Base-by-base conservation (phyloP, 116 monocot species). In the Phalaenopsis hybrid region DNA sequence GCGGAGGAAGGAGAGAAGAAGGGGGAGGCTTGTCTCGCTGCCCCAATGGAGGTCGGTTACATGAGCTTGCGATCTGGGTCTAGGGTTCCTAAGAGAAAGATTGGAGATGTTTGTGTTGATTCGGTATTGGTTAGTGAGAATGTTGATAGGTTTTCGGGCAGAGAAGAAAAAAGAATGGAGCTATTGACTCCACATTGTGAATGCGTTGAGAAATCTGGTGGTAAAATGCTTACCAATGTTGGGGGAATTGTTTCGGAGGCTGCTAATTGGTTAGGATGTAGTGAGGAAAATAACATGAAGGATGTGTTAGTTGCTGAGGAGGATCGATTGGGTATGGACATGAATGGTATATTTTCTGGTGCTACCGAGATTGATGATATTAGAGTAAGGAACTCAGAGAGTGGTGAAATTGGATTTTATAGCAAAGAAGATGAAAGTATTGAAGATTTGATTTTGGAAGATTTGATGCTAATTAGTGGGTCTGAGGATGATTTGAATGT, bases 1-100 rank as follows among this genome's bases (percentile, higher is more conserved):
- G 37, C 37, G 21, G 49, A 49, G 50, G 20, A 8, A 23, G 75
- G 21, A n/a, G 43, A n/a, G 51, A 57, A 18, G 78, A 78, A 78
- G 7, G 15, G 73, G 74, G 73, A 77, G 70, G 73, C 81, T 77
- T 8, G 51, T 16, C 16, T 13, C 41, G 41, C 59, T 59, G 5
- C 41, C 12, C 58, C 11, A 7, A 78, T 52, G 78, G 84, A 68
- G 18, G 72, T 58, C 12, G 84, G 80, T 68, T 77, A 73, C 65
- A 83, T 85, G 82, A 81, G 17, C 33, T 63, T 88, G 79, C 74
- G 85, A n/a, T 88, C 90, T 2, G 83, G 86, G 8, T 82, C 85
- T 18, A 74, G 59, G 52, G 78, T 81, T 51, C 50, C 79, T 41
- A 80, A 72, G 79, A 79, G 83, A 46, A 70, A 55, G 72, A 41